Conservation (phyloP, 202 grass and related monocot genomes). For the Elaeis oleifera region DNA sequence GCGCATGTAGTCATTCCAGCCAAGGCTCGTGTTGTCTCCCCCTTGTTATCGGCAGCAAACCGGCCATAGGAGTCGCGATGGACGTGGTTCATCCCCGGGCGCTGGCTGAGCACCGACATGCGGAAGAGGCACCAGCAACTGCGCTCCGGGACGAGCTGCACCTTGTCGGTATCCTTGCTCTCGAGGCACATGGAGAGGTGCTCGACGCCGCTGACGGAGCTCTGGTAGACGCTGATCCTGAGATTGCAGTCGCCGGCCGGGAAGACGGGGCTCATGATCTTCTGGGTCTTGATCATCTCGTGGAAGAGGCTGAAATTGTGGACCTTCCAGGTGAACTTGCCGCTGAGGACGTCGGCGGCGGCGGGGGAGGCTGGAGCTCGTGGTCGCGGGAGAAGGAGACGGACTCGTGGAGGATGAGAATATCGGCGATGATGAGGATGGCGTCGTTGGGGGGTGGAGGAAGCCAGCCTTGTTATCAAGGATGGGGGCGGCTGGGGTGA, state of each 20-base stretch:
- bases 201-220: conserved; percentile 49
- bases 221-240: conserved; percentile 90
- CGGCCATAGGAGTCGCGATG: conserved; percentile 79
- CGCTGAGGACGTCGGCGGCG: conserved; percentile 15
- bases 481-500: conserved; percentile 39
- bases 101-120: conserved; percentile 73
- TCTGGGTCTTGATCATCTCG: conserved; percentile 84
- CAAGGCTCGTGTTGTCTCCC: conserved; percentile 69
- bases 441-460: conserved; percentile 54
- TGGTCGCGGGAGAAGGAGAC: conserved; percentile 46
- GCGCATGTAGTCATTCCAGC: conserved; percentile 87
- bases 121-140: conserved; percentile 96
- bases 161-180: conserved; percentile 63
- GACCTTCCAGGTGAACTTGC: conserved; percentile 90
- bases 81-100: conserved; percentile 51
- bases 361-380: neutral
- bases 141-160: conserved; percentile 43
- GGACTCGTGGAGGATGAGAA: conserved; percentile 68
- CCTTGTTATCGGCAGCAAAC: conserved; percentile 40
- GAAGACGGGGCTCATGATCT: conserved; percentile 85
- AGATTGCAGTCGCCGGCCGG: conserved; percentile 46
- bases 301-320: conserved; percentile 72
- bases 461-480: conserved; percentile 26
- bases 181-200: conserved; percentile 88
- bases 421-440: conserved; percentile 61